Conservation (phyloP, 164 flowering plant species). For the Brasenia schreberi region DNA sequence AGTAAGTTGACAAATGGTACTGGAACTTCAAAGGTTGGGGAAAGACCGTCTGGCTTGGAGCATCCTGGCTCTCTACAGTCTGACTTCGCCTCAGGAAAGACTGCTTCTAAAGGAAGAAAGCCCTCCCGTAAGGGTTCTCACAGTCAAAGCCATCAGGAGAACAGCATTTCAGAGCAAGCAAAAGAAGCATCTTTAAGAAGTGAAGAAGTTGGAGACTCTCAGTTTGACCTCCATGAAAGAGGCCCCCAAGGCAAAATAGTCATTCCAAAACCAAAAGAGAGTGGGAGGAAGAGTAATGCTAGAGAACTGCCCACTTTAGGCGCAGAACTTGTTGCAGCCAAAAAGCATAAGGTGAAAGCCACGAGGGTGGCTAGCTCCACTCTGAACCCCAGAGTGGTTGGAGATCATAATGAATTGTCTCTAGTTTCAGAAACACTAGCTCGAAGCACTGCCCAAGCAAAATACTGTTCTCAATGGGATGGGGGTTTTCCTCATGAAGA, state of each 20-base stretch:
- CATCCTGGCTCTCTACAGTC: background rate
- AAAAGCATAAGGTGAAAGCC: conserved; percentile 56
- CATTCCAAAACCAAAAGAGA: conserved; percentile 25
- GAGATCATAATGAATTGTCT: conserved; percentile 51
- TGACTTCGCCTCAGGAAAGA: conserved; percentile 24
- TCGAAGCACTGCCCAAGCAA: conserved; percentile 27
- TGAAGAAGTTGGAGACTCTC: conserved; percentile 55
- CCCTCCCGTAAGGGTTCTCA: conserved; percentile 28
- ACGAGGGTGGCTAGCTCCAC: conserved; percentile 37
- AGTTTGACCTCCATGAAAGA: conserved; percentile 22
- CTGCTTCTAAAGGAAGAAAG: conserved; percentile 23
- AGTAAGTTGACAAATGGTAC: background rate
- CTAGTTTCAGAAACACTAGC: conserved; percentile 75
- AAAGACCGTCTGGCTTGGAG: background rate
- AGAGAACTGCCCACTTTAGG: background rate
- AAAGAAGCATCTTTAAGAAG: conserved; percentile 34
- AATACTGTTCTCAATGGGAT: conserved; percentile 17
- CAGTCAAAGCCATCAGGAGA: conserved; percentile 21
- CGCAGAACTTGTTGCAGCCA: conserved; percentile 10
- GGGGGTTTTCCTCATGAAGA: conserved; percentile 22
- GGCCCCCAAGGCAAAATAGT: conserved; percentile 13
- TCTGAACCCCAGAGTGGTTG: conserved; percentile 28
- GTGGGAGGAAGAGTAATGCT: background rate
- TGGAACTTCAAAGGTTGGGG: background rate
- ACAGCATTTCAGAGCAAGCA: conserved; percentile 51